These are phyloP conservation scores for Recurvomyces mirabilis DNA, from an alignment of 495 filamentous ascomycete species.

Conservation along the genomic window DNA sequence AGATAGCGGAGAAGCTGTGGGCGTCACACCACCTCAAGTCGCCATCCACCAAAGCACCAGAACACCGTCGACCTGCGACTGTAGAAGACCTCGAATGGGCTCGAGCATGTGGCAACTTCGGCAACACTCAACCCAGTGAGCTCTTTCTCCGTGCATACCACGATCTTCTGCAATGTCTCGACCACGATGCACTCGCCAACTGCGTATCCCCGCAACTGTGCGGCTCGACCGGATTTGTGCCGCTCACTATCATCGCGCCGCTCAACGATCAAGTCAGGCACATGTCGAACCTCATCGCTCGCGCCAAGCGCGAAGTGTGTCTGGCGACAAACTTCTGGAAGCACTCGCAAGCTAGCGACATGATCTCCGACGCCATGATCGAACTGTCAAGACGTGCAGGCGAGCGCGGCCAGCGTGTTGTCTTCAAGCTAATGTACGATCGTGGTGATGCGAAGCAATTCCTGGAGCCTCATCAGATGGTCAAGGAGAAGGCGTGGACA, in stretches of 20 bases:
- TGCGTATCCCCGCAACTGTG: slow-evolving; percentile 61
- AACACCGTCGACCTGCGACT: slow-evolving; percentile 21
- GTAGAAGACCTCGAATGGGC: slow-evolving; percentile 42
- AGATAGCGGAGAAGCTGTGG: slow-evolving; percentile 47
- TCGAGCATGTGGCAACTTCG: slow-evolving; percentile 56
- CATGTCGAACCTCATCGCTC: slow-evolving; percentile 62
- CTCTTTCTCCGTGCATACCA: slow-evolving; percentile 59
- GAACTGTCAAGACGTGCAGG: slow-evolving; percentile 58
- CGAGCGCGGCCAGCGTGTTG: slow-evolving; percentile 42
- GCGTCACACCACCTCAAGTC: slow-evolving; percentile 22
- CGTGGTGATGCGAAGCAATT: slow-evolving; percentile 54
- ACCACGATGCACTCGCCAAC: slow-evolving; percentile 42
- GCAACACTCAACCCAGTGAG: slow-evolving; percentile 47
- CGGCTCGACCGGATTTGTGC: slow-evolving; percentile 54
- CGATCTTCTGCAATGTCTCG: slow-evolving; percentile 51
- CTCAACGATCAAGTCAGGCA: slow-evolving; percentile 62
- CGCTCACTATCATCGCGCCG: slow-evolving; percentile 57
- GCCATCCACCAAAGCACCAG: slow-evolving; percentile 5
- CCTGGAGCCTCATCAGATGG: slow-evolving; percentile 49
- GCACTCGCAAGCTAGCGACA: slow-evolving; percentile 50
- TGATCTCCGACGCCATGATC: slow-evolving; percentile 55
- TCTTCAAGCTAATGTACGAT: slow-evolving; percentile 69
- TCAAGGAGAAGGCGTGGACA: slow-evolving; percentile 47
- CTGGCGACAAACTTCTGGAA: slow-evolving; percentile 69
- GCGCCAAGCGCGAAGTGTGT: slow-evolving; percentile 60